Evolutionary conservation across 345 rosid genomes (phyloP).

Genomic region (Salix exigua): DNA sequence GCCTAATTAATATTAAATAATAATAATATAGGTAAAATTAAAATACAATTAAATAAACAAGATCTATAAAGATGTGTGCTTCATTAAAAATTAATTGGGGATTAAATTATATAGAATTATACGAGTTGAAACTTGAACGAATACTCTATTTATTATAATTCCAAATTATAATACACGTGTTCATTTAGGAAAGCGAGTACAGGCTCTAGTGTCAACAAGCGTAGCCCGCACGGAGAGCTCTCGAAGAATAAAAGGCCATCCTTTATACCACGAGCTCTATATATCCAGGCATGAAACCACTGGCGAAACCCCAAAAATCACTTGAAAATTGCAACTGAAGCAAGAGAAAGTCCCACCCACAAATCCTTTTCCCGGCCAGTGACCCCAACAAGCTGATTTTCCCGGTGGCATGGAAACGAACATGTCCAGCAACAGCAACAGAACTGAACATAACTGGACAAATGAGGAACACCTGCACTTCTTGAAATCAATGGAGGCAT

Average conservation of each 20-base stretch:
- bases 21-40: too few species aligned
- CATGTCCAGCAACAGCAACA: background rate
- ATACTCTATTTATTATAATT: background rate
- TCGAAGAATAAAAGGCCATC: background rate
- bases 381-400: background rate
- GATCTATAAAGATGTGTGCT: background rate
- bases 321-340: background rate
- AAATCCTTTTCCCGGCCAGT: background rate
- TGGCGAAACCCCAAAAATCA: background rate
- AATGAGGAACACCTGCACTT: conserved; percentile 45
- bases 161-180: background rate
- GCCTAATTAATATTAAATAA: too few species aligned
- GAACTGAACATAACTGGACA: conserved; percentile 34
- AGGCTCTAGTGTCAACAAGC: background rate
- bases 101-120: too few species aligned
- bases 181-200: background rate
- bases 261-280: background rate
- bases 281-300: background rate
- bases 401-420: conserved; percentile 10
- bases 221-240: background rate
- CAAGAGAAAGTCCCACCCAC: background rate
- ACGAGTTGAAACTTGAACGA: background rate
- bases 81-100: background rate
- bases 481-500: conserved; percentile 43
- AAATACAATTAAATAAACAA: too few species aligned